Base-by-base conservation (phyloP, 2,329 filamentous ascomycete genomes). In the Ascochyta clinopodiicola region DNA sequence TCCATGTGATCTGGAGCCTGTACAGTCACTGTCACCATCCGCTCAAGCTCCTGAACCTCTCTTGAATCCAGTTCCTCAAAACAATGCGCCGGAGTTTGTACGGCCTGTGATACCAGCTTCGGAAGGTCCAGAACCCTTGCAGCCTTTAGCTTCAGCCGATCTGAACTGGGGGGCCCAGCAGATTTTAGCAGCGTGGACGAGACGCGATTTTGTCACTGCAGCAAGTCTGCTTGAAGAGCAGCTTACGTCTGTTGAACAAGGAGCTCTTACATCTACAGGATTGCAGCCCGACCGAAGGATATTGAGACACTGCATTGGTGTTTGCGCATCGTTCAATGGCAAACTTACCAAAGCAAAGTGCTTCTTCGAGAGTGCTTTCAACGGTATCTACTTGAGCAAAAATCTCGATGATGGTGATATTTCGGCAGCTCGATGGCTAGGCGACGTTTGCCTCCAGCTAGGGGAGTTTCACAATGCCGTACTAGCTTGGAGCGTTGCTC, bases 371-470 rank as follows among this genome's bases (percentile, higher is more conserved):
- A 64, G 59, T 21, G 64, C 68, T 2, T 65, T 71, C 29, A 63
- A 64, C 19, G 61, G 62, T 2, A 59, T 64, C 6, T 69, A 69
- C 43, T 44, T 67, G 15, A 51, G 61, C 10, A 44, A 37, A 12
- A 59, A 61, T 13, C 46, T 72, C 2, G 71, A 73, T 34, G 69
- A 72, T 35, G 71, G 69, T 3, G 70, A 73, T 43, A 70, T 73
- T 31, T 69, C 71, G 12, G 69, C 71, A 21, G 67, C 69, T 17
- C 63, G 68, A 13, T 73, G 71, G 70, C 61, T 74, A 10, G 71
- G 71, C 8, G 71, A 74, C 46, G 60, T 64, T 13, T 74, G 71
- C 45, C 52, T 74, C 2, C 64, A 71, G 9, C 56, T 68, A 12
- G 65, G 66, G 31, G 63, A 74, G 36, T 60, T 66, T 19, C 25